phyloP scores from a whole-genome alignment of 2,329 filamentous ascomycete genomes.

The Alternaria conjuncta region DNA sequence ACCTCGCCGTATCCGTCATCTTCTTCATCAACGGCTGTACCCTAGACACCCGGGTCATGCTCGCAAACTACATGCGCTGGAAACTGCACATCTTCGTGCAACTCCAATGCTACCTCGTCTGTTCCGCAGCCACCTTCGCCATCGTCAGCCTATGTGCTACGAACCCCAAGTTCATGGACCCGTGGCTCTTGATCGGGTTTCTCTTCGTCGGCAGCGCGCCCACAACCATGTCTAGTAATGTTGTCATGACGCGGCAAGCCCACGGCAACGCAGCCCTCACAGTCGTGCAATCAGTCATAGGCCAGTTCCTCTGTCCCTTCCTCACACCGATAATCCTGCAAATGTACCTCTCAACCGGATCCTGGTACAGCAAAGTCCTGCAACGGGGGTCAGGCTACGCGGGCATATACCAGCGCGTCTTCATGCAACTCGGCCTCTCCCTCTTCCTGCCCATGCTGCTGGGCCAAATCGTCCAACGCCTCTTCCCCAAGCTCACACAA shows the following conservation, averaged over 20 bases:
- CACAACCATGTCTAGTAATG: slow-evolving; percentile 75
- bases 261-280: slow-evolving; percentile 63
- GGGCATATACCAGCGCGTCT: slow-evolving; percentile 69
- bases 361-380: slow-evolving; percentile 63
- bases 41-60: slow-evolving; percentile 67
- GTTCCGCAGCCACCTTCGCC: slow-evolving; percentile 67
- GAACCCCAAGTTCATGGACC: slow-evolving; percentile 62
- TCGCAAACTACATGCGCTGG: slow-evolving; percentile 69
- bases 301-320: slow-evolving; percentile 73
- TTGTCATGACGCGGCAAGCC: slow-evolving; percentile 74
- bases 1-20: slow-evolving; percentile 72
- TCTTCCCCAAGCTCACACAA: slow-evolving; percentile 61
- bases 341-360: slow-evolving; percentile 62
- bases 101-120: slow-evolving; percentile 69
- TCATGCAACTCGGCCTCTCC: slow-evolving; percentile 71
- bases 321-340: slow-evolving; percentile 69
- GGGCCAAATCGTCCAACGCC: slow-evolving; percentile 66
- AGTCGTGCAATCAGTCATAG: slow-evolving; percentile 70
- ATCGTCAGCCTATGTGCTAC: slow-evolving; percentile 60
- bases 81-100: slow-evolving; percentile 72
- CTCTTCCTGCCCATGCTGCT: slow-evolving; percentile 69
- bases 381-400: slow-evolving; percentile 61
- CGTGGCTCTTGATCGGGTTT: slow-evolving; percentile 70
- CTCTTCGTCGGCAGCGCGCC: slow-evolving; percentile 72
- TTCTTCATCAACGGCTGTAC: slow-evolving; percentile 76